Conservation (phyloP, 139 green algal species). For the Chlamydomonas urium region DNA sequence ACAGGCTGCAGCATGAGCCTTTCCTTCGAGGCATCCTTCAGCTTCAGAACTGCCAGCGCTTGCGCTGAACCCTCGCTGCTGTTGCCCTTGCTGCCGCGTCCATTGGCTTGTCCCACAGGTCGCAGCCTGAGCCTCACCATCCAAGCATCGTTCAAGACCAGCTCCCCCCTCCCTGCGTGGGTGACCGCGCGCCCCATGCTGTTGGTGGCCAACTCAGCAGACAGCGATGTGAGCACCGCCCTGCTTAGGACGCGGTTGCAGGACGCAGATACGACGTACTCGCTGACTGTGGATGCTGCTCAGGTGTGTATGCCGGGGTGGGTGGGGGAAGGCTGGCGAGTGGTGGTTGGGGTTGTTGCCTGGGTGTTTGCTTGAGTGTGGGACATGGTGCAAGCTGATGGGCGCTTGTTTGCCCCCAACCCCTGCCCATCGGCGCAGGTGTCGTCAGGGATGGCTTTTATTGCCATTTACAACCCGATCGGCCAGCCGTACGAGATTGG, state of each 20-base stretch:
- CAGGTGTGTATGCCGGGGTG: background rate
- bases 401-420: background rate
- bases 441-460: conserved; percentile 21
- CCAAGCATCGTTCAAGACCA: background rate
- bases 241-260: background rate
- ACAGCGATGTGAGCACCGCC: background rate
- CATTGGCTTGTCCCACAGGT: background rate
- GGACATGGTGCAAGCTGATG: too few relatives aligned
- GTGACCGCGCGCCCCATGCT: conserved; percentile 1
- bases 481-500: conserved; percentile 23
- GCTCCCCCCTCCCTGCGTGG: conserved; percentile 2
- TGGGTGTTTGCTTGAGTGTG: too few relatives aligned
- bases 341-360: too few relatives aligned
- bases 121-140: background rate
- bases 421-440: background rate
- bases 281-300: background rate
- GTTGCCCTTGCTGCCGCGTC: background rate
- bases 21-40: too few relatives aligned
- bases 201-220: background rate
- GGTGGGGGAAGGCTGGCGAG: background rate
- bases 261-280: background rate
- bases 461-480: conserved; percentile 54
- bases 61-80: too few relatives aligned
- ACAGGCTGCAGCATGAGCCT: too few relatives aligned
- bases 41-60: too few relatives aligned